phyloP scores from a whole-genome alignment of 179 eudicot species.

The Kewa caespitosa region DNA sequence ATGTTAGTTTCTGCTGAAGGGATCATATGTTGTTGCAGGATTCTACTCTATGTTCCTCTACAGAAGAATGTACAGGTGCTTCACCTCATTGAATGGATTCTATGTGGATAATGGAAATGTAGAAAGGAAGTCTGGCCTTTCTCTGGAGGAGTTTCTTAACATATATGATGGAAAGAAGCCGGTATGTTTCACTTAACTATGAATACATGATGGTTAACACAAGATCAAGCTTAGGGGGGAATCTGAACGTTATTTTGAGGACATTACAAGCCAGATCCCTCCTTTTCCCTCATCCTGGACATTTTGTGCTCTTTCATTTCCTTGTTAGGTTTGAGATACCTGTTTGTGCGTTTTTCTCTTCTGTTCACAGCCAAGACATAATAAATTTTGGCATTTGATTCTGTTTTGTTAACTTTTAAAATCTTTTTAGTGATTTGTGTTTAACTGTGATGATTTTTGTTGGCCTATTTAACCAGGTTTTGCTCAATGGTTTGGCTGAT shows the following conservation, averaged over 20 bases:
- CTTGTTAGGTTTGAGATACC: neutral
- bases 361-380: neutral
- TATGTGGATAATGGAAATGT: constrained; percentile 73
- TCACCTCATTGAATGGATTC: constrained; percentile 72
- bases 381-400: neutral
- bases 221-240: neutral
- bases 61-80: constrained; percentile 76
- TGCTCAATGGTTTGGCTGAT: constrained; percentile 77
- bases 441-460: constrained; percentile 9
- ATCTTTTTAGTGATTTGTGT: neutral
- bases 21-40: constrained; percentile 45
- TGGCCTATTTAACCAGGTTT: constrained; percentile 52
- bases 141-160: constrained; percentile 56
- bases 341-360: neutral
- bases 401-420: neutral
- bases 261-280: no score
- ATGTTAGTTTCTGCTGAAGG: neutral
- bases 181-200: constrained; percentile 40
- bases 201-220: neutral
- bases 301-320: no score
- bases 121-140: constrained; percentile 58
- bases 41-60: constrained; percentile 79
- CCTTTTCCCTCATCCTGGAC: neutral
- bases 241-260: neutral
- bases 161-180: constrained; percentile 82